These are phyloP conservation scores for Fagopyrum esculentum DNA, from an alignment of 148 eudicot genomes.

Conservation along the genomic window DNA sequence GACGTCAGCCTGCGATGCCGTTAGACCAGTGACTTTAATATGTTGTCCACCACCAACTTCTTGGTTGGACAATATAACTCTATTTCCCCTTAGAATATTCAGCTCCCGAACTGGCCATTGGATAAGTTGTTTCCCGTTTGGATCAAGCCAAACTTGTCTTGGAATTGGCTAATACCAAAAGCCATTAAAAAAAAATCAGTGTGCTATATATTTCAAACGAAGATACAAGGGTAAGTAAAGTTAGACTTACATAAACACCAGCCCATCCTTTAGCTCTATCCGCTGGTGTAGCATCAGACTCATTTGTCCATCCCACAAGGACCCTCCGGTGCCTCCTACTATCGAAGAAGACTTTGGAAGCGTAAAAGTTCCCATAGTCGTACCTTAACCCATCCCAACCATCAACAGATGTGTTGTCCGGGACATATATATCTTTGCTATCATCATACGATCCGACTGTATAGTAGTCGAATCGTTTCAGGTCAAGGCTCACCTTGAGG, in stretches of 20 bases:
- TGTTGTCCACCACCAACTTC: constrained; percentile 20
- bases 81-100: constrained; percentile 29
- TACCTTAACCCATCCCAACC: constrained; percentile 71
- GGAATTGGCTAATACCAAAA: constrained; percentile 30
- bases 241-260: constrained; percentile 64
- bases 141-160: constrained; percentile 35
- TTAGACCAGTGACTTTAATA: constrained; percentile 35
- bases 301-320: constrained; percentile 75
- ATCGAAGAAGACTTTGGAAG: constrained; percentile 71
- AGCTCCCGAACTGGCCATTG: constrained; percentile 62
- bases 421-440: constrained; percentile 30
- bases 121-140: constrained; percentile 43
- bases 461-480: constrained; percentile 63
- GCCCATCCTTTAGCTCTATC: constrained; percentile 68
- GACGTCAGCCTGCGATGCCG: constrained; percentile 60
- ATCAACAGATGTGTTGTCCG: constrained; percentile 40
- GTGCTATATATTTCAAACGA: too few relatives aligned
- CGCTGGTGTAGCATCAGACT: constrained; percentile 36
- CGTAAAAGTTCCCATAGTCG: constrained; percentile 82
- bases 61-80: constrained; percentile 18
- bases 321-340: constrained; percentile 35
- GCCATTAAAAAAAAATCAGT: background rate
- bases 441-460: constrained; percentile 46
- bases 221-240: too few relatives aligned
- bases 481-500: constrained; percentile 67